A percentile compares a stretch with the other conserved stretches of the same genome.
These are phyloP conservation scores for Colletotrichum endophyticum DNA, from an alignment of 2,329 filamentous ascomycete species.

Conservation along the genomic window DNA sequence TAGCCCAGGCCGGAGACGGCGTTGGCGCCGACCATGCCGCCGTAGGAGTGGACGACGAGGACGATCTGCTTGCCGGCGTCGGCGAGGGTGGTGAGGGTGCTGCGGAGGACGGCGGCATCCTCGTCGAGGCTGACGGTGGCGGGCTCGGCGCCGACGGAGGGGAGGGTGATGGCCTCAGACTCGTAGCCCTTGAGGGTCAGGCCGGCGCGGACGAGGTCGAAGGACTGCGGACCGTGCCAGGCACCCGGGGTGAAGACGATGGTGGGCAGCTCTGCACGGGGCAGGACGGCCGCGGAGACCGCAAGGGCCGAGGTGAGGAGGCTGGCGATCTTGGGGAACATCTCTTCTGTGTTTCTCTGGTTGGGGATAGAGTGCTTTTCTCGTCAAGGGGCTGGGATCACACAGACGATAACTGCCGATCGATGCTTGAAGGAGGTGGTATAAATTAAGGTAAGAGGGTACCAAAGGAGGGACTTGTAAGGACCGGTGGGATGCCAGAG, in stretches of 20 bases:
- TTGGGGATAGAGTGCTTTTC: background rate
- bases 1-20: slow-evolving; percentile 40
- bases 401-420: background rate
- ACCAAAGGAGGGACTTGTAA: background rate
- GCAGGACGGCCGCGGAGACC: background rate
- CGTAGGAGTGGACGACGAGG: slow-evolving; percentile 47
- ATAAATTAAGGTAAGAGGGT: background rate
- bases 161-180: slow-evolving; percentile 33
- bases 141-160: slow-evolving; percentile 34
- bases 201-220: slow-evolving; percentile 29
- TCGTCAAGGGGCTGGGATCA: background rate
- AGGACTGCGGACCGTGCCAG: slow-evolving; percentile 38
- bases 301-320: background rate
- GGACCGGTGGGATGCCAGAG: background rate
- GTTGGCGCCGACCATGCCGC: slow-evolving; percentile 42
- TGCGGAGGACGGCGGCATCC: slow-evolving; percentile 37
- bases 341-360: background rate
- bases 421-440: background rate
- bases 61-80: slow-evolving; percentile 43
- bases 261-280: slow-evolving; percentile 11
- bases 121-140: slow-evolving; percentile 27
- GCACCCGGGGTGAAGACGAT: slow-evolving; percentile 44
- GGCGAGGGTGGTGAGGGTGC: slow-evolving; percentile 29
- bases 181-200: slow-evolving; percentile 36
- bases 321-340: background rate